Evolutionary conservation across 306 rosid species (phyloP).

Genomic region (Quercus rubra): DNA sequence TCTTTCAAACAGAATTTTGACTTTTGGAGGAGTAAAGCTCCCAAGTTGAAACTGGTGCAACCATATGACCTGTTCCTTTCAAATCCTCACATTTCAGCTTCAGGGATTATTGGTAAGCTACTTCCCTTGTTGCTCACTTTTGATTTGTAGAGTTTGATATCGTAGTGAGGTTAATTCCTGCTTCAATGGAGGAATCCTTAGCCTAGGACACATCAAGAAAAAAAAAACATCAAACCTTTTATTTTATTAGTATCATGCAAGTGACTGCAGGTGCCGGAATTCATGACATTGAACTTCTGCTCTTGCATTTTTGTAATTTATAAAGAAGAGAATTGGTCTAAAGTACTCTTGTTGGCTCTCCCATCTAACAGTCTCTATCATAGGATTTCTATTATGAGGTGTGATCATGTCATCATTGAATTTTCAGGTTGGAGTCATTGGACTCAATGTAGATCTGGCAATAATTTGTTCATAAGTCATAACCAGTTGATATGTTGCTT

Average conservation of each 20-base stretch:
- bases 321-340: not conserved
- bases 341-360: not conserved
- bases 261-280: not conserved
- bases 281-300: not conserved
- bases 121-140: not conserved
- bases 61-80: constrained; percentile 83
- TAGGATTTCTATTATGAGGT: not conserved
- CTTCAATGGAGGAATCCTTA: not conserved
- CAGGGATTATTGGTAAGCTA: constrained; percentile 71
- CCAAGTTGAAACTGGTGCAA: constrained; percentile 60
- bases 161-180: not conserved
- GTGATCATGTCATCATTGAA: not conserved
- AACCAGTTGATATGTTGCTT: not conserved
- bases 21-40: constrained; percentile 71
- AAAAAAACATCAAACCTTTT: not conserved
- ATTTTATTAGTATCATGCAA: not conserved
- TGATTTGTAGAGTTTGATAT: constrained; percentile 2
- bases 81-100: constrained; percentile 62
- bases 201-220: not conserved
- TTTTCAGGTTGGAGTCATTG: not conserved
- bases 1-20: constrained; percentile 57
- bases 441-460: not conserved
- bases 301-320: not conserved
- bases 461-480: not conserved
- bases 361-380: not conserved